Percentiles rank a stretch among this genome's conserved stretches.
These are phyloP conservation scores for Silene latifolia DNA, from an alignment of 148 eudicot genomes.

Conservation along the genomic window DNA sequence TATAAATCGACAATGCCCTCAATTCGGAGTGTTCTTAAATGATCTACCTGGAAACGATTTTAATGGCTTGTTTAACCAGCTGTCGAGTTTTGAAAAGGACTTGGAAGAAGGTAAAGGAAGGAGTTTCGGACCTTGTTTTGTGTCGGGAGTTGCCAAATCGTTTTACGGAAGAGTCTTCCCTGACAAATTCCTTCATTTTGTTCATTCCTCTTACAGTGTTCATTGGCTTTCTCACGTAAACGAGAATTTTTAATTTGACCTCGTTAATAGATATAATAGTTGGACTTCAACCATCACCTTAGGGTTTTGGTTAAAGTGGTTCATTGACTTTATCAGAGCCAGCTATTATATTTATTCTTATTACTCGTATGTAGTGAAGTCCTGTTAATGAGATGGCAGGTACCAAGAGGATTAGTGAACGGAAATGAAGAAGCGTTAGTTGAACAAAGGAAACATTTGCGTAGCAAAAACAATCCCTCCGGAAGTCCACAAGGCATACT, in stretches of 20 bases:
- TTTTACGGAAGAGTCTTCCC: conserved; percentile 64
- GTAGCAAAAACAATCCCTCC: conserved; percentile 33
- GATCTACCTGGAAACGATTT: no score
- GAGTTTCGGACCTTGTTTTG: conserved; percentile 31
- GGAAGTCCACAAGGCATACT: conserved; percentile 37
- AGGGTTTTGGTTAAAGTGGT: no score
- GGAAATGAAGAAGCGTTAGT: conserved; percentile 18
- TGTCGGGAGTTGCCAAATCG: conserved; percentile 56
- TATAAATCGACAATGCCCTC: no score
- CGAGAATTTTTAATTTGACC: no score
- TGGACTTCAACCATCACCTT: no score
- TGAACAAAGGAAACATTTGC: conserved; percentile 38
- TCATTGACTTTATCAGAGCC: no score
- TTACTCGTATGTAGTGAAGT: no score
- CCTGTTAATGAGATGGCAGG: conserved; percentile 27
- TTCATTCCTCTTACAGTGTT: conserved; percentile 65
- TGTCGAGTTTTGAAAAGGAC: conserved; percentile 20
- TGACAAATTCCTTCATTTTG: conserved; percentile 47
- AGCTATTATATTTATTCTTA: no score
- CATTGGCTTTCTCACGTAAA: conserved; percentile 67
- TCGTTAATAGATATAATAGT: no score
- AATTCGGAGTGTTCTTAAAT: no score
- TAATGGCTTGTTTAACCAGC: no score
- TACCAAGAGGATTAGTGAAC: conserved; percentile 38
- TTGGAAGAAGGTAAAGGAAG: conserved; percentile 15